Evolutionary conservation across 2,329 filamentous ascomycete genomes (phyloP), one percentile per base, ranked within the genome.

Genomic region (Aspergillus ochraceoroseus): DNA sequence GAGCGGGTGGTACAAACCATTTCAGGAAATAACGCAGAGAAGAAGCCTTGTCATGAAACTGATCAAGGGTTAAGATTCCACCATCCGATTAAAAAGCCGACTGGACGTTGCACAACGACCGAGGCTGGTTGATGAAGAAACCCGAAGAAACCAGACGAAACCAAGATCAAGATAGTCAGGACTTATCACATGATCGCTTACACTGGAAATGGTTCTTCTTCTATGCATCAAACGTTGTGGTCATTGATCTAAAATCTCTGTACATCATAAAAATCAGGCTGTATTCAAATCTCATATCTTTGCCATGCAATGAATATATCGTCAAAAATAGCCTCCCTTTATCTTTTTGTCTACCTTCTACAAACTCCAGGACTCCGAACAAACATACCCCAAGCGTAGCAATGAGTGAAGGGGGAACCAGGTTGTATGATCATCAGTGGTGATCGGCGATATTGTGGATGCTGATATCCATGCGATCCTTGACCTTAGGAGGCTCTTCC

Each of bases 381-480:
- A 43, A 43, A 35, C 11, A 39, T 18, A 37, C 20, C 28, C 14
- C 15, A 22, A 18, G 19, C 7, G 13, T 7, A 37, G 17, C 7
- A 20, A 19, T 23, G 11, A 18, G 20, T 12, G n/a, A 12, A 29
- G 31, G 18, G 11, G 32, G 14, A 22, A 20, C n/a, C 14, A 11
- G 35, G 43, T 46, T 33, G 38, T 32, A 32, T 52, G 49, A 48
- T 56, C 28, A 57, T 58, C 47, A 63, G 48, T 53, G 55, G 51
- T 71, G 71, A 52, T 73, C 70, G 32, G 60, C 69, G 46, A 72
- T 62, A 58, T 80, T 80, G 59, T 80, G 77, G 52, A 82, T 65
- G 53, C 74, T 75, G 49, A 81, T 78, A 55, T 82, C 79, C 70
- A 80, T 73, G 22, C 68, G 65, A 45, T 73, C 66, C 26, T 63